Conservation (phyloP, 2,329 filamentous ascomycete genomes). For the Aspergillus sp. region DNA sequence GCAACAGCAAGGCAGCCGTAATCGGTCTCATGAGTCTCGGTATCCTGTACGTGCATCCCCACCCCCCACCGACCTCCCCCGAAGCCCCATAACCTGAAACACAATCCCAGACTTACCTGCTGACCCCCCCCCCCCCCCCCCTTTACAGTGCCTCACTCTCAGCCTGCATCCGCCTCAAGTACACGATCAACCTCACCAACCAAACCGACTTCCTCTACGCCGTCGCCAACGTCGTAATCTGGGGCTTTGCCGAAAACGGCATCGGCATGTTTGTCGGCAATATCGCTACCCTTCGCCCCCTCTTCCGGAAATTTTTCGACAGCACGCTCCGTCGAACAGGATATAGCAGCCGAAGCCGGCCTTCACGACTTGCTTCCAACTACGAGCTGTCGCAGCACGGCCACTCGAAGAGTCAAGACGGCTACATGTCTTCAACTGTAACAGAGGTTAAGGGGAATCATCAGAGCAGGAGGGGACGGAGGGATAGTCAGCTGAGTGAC, state of each 20-base stretch:
- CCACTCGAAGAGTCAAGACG: conserved; percentile 11
- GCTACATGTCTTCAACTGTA: conserved; percentile 7
- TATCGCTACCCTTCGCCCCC: conserved; percentile 47
- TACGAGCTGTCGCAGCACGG: conserved; percentile 18
- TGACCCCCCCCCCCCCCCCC: conserved; percentile 10
- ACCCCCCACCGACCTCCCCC: conserved; percentile 7
- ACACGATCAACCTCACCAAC: conserved; percentile 42
- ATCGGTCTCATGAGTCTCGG: conserved; percentile 46
- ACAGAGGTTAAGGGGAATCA: background rate
- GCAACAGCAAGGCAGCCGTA: conserved; percentile 47
- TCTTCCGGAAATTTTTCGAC: conserved; percentile 34
- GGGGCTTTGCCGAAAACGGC: conserved; percentile 52
- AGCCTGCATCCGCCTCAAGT: conserved; percentile 43
- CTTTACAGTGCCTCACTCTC: conserved; percentile 30
- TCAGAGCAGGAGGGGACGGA: background rate
- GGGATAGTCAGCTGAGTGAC: conserved; percentile 17
- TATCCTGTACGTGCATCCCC: conserved; percentile 43
- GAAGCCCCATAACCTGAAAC: background rate
- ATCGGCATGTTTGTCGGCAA: conserved; percentile 53
- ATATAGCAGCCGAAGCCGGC: conserved; percentile 6
- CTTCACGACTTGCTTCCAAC: background rate
- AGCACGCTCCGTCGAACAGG: conserved; percentile 17
- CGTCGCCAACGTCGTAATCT: conserved; percentile 45
- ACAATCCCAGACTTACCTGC: background rate
- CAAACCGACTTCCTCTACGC: conserved; percentile 42